Evolutionary conservation across 2,329 filamentous ascomycete genomes (phyloP).

Genomic region (Salinomyces thailandicus): DNA sequence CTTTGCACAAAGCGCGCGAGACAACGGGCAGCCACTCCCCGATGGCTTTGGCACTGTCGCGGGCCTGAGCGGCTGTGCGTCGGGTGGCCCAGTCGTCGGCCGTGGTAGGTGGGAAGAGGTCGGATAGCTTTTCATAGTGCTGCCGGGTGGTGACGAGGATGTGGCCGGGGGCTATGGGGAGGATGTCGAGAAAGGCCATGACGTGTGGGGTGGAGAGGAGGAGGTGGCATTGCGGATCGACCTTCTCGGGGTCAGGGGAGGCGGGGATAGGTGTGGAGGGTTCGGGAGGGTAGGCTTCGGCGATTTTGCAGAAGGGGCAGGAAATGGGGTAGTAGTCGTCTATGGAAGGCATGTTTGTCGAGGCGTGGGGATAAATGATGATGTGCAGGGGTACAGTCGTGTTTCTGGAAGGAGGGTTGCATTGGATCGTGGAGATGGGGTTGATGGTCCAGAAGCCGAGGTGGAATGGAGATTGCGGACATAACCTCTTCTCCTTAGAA

Average conservation of each 20-base stretch:
- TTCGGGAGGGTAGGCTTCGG: conserved; percentile 42
- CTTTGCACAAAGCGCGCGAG: conserved; percentile 57
- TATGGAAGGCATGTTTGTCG: conserved; percentile 9
- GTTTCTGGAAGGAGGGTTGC: too few species aligned
- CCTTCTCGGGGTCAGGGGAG: conserved; percentile 25
- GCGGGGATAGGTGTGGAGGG: conserved; percentile 17
- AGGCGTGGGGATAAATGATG: neutral
- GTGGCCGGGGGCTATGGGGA: conserved; percentile 76
- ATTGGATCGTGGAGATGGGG: neutral
- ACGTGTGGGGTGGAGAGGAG: conserved; percentile 68
- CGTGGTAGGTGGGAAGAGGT: conserved; percentile 37
- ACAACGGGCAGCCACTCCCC: conserved; percentile 57
- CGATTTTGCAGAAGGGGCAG: conserved; percentile 52
- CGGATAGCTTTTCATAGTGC: conserved; percentile 69
- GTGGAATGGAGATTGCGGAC: neutral
- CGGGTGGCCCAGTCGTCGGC: conserved; percentile 10
- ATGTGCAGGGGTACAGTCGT: neutral
- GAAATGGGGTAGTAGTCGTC: conserved; percentile 31
- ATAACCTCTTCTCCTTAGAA: too few species aligned
- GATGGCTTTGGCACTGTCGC: conserved; percentile 18
- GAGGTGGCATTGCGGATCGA: conserved; percentile 40
- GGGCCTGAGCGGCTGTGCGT: conserved; percentile 9
- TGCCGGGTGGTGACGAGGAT: conserved; percentile 67
- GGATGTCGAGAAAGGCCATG: conserved; percentile 85
- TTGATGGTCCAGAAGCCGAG: neutral